Evolutionary conservation across 2,329 filamentous ascomycete species (phyloP), one percentile per base, ranked within the genome.

Genomic region (Leptodontidium sp.): DNA sequence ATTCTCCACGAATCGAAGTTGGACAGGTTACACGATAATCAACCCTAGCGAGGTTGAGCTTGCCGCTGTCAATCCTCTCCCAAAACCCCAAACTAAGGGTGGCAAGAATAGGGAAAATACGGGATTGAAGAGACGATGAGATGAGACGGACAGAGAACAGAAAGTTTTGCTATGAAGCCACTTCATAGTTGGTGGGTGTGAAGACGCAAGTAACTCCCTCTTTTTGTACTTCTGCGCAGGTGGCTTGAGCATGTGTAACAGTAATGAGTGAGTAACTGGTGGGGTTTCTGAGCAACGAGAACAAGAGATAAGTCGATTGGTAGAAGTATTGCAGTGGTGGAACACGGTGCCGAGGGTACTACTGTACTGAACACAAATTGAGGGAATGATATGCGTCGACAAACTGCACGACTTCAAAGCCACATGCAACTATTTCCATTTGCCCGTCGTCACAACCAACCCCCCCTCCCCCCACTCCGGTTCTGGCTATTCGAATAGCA

Each of bases 1-100:
- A 67, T 73, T 73, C 71, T 73, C 71, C 70, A 66, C 68, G 61
- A 69, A 64, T 35, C 53, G 14, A 63, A 32, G 64, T 63, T 49
- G 61, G 65, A 52, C 40, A 58, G 58, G 53, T 65, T 67, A 64
- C 63, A 65, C 62, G 64, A 65, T 52, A 62, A 12, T 38, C 45
- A 52, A 53, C 45, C 47, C 50, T 68, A 57, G 49, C 62, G 64
- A 63, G 65, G 59, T 70, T 64, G 47, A 62, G 59, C 53, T 68
- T 68, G 45, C 67, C 66, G 69, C 71, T 71, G 64, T 71, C 66
- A 68, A 69, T 63, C 50, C 35, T 67, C 47, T 26, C 50, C 9
- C 26, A 40, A 43, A 55, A 26, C 49, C 24, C 15, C 21, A 62
- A 45, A 45, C 32, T 68, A 57, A 45, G 40, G 38, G 49, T 64